Conservation (phyloP, 345 rosid species). For the Theobroma cacao region DNA sequence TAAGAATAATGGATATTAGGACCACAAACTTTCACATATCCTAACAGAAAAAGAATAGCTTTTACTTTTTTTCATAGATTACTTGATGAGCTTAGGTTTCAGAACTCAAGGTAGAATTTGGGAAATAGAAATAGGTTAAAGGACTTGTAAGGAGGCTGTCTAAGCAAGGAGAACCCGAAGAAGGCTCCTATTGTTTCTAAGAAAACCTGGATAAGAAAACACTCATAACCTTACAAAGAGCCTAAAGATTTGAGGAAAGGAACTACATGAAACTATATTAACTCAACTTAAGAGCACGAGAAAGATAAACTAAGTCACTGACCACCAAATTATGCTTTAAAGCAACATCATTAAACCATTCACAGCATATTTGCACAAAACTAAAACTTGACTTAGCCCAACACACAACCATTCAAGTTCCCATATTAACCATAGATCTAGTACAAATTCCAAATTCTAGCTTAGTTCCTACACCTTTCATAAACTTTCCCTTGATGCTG, state of each 20-base stretch:
- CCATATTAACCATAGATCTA: background rate
- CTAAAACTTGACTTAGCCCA: background rate
- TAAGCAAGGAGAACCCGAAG: background rate
- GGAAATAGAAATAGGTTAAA: background rate
- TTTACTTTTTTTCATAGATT: background rate
- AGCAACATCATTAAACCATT: background rate
- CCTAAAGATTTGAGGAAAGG: background rate
- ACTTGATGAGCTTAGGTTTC: background rate
- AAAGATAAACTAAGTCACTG: background rate
- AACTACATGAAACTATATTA: background rate
- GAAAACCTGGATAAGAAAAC: background rate
- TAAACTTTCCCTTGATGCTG: background rate
- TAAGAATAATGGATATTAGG: background rate
- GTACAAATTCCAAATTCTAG: background rate
- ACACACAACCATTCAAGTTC: background rate
- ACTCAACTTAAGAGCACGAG: background rate
- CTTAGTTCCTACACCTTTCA: background rate
- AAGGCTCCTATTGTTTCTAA: background rate
- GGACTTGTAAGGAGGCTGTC: background rate
- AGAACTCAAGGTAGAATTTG: background rate
- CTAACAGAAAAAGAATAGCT: background rate
- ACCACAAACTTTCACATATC: background rate
- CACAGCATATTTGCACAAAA: background rate
- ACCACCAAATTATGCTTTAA: background rate
- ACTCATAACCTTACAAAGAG: background rate